phyloP scores from a whole-genome alignment of 805 yeast genomes.

The Yamadazyma olivae region DNA sequence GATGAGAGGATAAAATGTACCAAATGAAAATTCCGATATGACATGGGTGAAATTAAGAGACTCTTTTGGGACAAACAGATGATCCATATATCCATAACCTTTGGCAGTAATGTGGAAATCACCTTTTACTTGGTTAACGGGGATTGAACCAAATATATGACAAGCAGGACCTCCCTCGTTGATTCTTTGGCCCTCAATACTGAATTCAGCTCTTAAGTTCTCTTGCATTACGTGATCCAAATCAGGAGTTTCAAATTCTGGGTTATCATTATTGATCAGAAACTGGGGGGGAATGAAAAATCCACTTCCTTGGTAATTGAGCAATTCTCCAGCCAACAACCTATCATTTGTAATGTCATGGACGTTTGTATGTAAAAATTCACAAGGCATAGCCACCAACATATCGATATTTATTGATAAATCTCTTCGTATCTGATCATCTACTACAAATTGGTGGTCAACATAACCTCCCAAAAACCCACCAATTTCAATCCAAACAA shows the following conservation, averaged over 20 bases:
- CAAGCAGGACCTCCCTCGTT: constrained; percentile 74
- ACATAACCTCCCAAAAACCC: constrained; percentile 78
- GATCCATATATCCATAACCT: constrained; percentile 60
- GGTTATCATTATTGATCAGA: constrained; percentile 42
- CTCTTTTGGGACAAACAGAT: constrained; percentile 45
- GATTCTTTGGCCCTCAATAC: constrained; percentile 36
- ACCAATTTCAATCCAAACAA: constrained; percentile 84
- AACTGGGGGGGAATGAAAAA: constrained; percentile 51
- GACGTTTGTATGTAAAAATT: constrained; percentile 68
- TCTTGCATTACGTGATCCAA: constrained; percentile 65
- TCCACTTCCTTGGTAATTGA: constrained; percentile 64
- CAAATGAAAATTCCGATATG: constrained; percentile 85
- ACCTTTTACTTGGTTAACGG: constrained; percentile 84
- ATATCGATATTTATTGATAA: constrained; percentile 76
- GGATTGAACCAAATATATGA: constrained; percentile 76
- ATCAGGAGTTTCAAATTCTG: constrained; percentile 54
- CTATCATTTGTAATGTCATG: constrained; percentile 76
- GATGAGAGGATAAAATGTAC: constrained; percentile 82
- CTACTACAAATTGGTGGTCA: constrained; percentile 77
- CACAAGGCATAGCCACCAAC: constrained; percentile 82
- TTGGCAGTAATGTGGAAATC: constrained; percentile 80
- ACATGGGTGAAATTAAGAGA: constrained; percentile 78
- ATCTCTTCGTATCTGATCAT: constrained; percentile 51
- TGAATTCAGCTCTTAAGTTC: constrained; percentile 63
- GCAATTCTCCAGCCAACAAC: constrained; percentile 70